Evolutionary conservation across 306 rosid species (phyloP).

Genomic region (Cyclanthera cordifolia): DNA sequence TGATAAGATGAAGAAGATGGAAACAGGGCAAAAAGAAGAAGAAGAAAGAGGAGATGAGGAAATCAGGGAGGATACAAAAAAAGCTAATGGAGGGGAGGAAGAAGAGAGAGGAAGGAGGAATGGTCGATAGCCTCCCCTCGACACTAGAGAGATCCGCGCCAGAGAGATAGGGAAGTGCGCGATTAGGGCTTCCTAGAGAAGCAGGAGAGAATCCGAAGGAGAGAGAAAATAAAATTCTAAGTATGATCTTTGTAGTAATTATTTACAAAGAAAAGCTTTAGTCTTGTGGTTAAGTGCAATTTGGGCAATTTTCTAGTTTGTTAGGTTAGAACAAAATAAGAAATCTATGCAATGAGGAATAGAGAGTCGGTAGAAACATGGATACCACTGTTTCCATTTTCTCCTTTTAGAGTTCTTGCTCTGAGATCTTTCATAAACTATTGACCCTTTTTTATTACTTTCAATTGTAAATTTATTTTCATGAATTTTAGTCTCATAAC

Average conservation of each 20-base stretch:
- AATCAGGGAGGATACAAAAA: too few relatives aligned
- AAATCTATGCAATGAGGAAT: neutral
- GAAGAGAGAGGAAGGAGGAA: too few relatives aligned
- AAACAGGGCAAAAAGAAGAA: too few relatives aligned
- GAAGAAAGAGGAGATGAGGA: too few relatives aligned
- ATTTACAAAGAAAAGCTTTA: neutral
- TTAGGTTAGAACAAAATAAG: neutral
- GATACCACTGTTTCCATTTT: neutral
- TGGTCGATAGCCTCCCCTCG: too few relatives aligned
- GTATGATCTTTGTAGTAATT: neutral
- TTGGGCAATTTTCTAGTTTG: neutral
- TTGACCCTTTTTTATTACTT: neutral
- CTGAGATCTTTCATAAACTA: neutral
- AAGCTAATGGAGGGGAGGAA: too few relatives aligned
- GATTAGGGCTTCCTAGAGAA: too few relatives aligned
- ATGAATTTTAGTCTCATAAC: neutral
- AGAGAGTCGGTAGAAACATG: neutral
- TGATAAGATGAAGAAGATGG: too few relatives aligned
- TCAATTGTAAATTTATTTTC: neutral
- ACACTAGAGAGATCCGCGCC: too few relatives aligned
- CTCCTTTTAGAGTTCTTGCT: neutral
- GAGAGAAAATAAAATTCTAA: too few relatives aligned
- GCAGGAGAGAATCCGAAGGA: too few relatives aligned
- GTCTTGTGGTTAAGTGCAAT: neutral
- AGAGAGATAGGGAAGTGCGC: too few relatives aligned